phyloP scores from a whole-genome alignment of 495 filamentous ascomycete species.

The Lentithecium fluviatile region DNA sequence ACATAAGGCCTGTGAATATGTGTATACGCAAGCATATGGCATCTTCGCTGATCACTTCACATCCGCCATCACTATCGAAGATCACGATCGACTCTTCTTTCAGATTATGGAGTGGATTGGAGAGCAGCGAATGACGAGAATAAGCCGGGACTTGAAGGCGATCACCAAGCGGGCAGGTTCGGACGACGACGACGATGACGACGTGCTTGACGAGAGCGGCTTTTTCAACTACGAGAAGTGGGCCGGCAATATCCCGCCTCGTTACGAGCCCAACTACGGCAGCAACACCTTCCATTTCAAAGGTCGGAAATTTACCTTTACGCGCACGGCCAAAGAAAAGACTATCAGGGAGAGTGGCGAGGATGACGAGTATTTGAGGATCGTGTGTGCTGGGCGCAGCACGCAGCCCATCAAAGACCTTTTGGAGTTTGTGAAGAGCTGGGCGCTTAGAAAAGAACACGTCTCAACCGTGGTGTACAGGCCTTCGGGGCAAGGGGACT shows the following conservation, averaged over 20 bases:
- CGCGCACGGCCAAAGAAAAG: conserved; percentile 13
- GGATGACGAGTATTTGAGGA: conserved; percentile 46
- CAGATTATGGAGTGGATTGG: conserved; percentile 63
- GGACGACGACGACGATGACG: conserved; percentile 50
- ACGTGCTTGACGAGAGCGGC: conserved; percentile 33
- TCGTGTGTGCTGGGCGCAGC: conserved; percentile 52
- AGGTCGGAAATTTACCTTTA: conserved; percentile 35
- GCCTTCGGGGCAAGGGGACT: conserved; percentile 44
- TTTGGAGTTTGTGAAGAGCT: conserved; percentile 52
- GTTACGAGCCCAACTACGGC: conserved; percentile 53
- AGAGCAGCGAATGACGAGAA: conserved; percentile 51
- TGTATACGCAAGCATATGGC: too few relatives aligned
- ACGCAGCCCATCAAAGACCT: conserved; percentile 63
- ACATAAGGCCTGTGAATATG: conserved; percentile 35
- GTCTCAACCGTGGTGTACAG: conserved; percentile 54
- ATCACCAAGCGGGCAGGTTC: conserved; percentile 53
- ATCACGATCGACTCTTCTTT: conserved; percentile 59
- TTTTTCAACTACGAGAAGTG: conserved; percentile 46
- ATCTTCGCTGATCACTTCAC: conserved; percentile 50
- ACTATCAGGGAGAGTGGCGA: conserved; percentile 11
- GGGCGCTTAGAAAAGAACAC: conserved; percentile 36
- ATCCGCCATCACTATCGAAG: conserved; percentile 55
- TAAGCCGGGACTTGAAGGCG: conserved; percentile 57
- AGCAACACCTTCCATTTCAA: conserved; percentile 46
- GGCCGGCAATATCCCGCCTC: conserved; percentile 48